A percentile compares a stretch with the other conserved stretches of the same genome.
Conservation (phyloP, 768 basidiomycete species). For the Cystobasidium onofrii region DNA sequence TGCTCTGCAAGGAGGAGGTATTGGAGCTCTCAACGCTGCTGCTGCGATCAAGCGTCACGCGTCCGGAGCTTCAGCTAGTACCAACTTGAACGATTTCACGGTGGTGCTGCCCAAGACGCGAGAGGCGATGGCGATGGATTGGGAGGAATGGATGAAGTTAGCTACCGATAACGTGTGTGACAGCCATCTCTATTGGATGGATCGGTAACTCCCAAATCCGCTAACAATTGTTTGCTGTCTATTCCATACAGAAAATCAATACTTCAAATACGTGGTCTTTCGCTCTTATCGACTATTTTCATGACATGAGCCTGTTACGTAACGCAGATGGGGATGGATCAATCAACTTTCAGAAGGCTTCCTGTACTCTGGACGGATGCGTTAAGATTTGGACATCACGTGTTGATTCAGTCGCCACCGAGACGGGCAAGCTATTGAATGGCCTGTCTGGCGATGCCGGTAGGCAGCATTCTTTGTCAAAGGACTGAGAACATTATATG, state of each 20-base stretch:
- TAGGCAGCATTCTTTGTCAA: no score
- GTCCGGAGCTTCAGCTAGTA: background rate
- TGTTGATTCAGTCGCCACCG: slow-evolving; percentile 91
- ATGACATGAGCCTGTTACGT: slow-evolving; percentile 89
- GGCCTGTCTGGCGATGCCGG: slow-evolving; percentile 68
- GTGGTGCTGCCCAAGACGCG: background rate
- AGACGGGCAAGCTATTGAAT: slow-evolving; percentile 86
- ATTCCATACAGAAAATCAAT: slow-evolving; percentile 81
- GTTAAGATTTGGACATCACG: slow-evolving; percentile 99
- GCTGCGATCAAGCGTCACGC: slow-evolving; percentile 18
- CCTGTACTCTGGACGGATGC: slow-evolving; percentile 92
- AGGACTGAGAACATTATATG: no score
- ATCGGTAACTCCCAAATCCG: background rate
- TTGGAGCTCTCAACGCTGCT: slow-evolving; percentile 31
- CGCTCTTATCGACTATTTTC: slow-evolving; percentile 96
- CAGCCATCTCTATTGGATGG: background rate
- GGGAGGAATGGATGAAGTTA: slow-evolving; percentile 99
- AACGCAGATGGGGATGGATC: slow-evolving; percentile 79
- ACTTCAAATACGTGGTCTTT: slow-evolving; percentile 95
- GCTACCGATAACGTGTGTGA: slow-evolving; percentile 86
- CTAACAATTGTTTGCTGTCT: background rate
- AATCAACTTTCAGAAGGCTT: slow-evolving; percentile 98
- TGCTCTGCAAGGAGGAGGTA: slow-evolving; percentile 7
- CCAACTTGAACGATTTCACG: background rate
- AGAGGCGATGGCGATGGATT: slow-evolving; percentile 36